phyloP scores from a whole-genome alignment of 495 filamentous ascomycete genomes.

The Articulospora tetracladia region DNA sequence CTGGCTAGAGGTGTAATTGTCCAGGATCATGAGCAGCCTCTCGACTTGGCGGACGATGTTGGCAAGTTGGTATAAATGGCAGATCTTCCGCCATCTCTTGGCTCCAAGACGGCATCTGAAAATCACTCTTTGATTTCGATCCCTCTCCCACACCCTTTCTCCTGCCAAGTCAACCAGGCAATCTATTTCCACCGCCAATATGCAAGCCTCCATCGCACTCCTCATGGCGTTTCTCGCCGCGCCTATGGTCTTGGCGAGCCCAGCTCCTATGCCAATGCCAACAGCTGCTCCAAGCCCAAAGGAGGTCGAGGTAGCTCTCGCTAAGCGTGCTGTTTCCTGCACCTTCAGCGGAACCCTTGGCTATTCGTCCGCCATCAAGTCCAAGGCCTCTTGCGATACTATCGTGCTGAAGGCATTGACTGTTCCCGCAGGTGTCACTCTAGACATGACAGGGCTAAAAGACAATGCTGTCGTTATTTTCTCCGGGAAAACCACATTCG shows the following conservation, averaged over 20 bases:
- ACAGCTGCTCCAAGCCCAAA: slow-evolving; percentile 9
- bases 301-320: slow-evolving; percentile 19
- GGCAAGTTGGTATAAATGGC: background rate
- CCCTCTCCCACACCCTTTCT: too few relatives aligned
- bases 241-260: background rate
- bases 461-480: slow-evolving; percentile 46
- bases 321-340: slow-evolving; percentile 26
- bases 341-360: slow-evolving; percentile 37
- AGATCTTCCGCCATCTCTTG: background rate
- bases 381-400: slow-evolving; percentile 39
- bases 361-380: slow-evolving; percentile 33
- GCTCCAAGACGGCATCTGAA: background rate
- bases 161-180: background rate
- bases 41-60: too few relatives aligned
- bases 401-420: slow-evolving; percentile 39
- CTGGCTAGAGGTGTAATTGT: too few relatives aligned
- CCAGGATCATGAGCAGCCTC: too few relatives aligned
- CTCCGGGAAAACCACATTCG: slow-evolving; percentile 44
- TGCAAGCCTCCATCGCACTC: background rate
- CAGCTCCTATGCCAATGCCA: background rate
- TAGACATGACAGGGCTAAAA: slow-evolving; percentile 34
- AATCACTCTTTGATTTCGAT: background rate
- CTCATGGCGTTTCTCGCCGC: background rate
- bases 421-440: slow-evolving; percentile 24
- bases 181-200: background rate